These are phyloP conservation scores for Heterobasidion parviporum DNA, from an alignment of 1,284 basidiomycete species.

Conservation along the genomic window DNA sequence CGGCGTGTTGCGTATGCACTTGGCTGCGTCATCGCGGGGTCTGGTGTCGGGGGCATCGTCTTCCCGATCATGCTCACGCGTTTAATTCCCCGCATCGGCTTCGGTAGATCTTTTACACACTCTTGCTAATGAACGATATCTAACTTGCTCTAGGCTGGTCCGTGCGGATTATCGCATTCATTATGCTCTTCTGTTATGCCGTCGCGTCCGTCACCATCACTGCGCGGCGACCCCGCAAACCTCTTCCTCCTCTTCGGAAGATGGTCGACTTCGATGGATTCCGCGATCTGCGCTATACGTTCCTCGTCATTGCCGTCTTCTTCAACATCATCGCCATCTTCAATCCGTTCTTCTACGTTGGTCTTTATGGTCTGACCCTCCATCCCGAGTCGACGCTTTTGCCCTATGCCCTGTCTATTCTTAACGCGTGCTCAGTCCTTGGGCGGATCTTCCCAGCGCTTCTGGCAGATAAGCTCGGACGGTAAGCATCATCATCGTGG, in stretches of 20 bases:
- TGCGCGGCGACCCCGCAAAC: neutral
- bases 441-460: neutral
- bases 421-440: neutral
- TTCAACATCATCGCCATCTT: neutral
- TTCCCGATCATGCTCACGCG: conserved; percentile 8
- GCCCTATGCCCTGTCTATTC: neutral
- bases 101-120: neutral
- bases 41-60: conserved; percentile 20
- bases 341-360: conserved; percentile 1
- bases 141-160: neutral
- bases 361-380: neutral
- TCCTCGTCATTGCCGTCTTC: neutral
- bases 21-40: conserved; percentile 11
- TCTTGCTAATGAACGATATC: neutral
- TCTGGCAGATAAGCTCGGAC: neutral
- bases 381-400: neutral
- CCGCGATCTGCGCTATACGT: neutral
- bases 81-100: conserved; percentile 2
- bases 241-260: neutral
- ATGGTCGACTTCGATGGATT: neutral
- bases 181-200: neutral
- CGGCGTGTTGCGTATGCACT: conserved; percentile 6
- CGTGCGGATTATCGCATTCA: neutral
- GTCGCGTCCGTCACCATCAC: neutral
- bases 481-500: neutral